phyloP scores from a whole-genome alignment of 805 yeast genomes.

The Nakazawaea sp. region DNA sequence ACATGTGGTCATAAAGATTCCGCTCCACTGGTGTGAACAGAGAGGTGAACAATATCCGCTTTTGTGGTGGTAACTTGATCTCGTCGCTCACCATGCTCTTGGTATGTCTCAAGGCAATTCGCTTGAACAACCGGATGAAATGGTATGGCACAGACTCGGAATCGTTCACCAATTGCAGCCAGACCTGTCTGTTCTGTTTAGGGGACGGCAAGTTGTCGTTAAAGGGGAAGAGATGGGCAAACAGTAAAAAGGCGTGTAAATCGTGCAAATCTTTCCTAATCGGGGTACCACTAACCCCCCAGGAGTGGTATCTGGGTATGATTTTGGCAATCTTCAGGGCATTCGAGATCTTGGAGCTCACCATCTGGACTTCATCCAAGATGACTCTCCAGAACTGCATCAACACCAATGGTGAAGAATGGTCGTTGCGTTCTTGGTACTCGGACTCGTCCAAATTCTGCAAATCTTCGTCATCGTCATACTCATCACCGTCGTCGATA shows the following conservation, averaged over 20 bases:
- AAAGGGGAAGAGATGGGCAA: conserved; percentile 65
- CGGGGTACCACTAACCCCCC: conserved; percentile 98
- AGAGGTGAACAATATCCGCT: conserved; percentile 57
- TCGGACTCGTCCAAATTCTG: neutral
- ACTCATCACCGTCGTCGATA: conserved; percentile 9
- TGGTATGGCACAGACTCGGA: conserved; percentile 24
- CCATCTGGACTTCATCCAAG: conserved; percentile 93
- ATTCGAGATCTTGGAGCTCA: conserved; percentile 62
- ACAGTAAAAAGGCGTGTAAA: conserved; percentile 62
- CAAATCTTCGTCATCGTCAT: neutral
- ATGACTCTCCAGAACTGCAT: conserved; percentile 86
- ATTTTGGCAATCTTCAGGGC: conserved; percentile 77
- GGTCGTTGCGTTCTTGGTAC: conserved; percentile 34
- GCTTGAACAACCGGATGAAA: conserved; percentile 44
- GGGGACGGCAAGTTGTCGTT: conserved; percentile 20
- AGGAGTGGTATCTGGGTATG: conserved; percentile 80
- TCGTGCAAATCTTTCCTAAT: conserved; percentile 62
- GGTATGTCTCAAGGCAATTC: conserved; percentile 69
- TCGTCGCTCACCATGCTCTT: conserved; percentile 77
- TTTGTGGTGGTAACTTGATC: conserved; percentile 73
- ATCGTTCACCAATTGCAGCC: conserved; percentile 18
- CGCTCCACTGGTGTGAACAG: conserved; percentile 82
- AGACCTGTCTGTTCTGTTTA: conserved; percentile 16
- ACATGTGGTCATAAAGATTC: conserved; percentile 66
- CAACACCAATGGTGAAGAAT: conserved; percentile 76